Evolutionary conservation across 2,329 filamentous ascomycete genomes (phyloP), one percentile per base, ranked within the genome.

Genomic region (Kalmusia sp.): DNA sequence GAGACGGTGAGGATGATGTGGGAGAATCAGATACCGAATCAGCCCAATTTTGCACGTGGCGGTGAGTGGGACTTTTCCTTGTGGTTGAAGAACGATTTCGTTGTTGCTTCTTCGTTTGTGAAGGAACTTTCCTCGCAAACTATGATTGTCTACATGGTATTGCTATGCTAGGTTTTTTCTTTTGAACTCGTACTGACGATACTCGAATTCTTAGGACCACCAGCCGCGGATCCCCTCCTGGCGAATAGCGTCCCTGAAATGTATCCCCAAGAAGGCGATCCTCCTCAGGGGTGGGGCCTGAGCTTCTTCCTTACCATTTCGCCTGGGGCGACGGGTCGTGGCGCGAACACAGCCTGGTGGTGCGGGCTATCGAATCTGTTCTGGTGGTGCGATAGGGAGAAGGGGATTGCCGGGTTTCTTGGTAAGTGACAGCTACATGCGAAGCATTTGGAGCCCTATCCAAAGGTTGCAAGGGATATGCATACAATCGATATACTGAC

Each of bases 261-360:
- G 11, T 87, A 77, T 56, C 76, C 76, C 0, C 73, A 77, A 51
- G 61, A 65, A 30, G 75, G 76, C 17, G 74, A 81, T 54, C 79
- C 78, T 21, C 82, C 85, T 0, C 86, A 89, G 63, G 87, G 87
- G 9, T 89, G 85, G 85, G 85, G 86, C 0, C 71, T 89, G 27
- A 81, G 78, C 0, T 85, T 85, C 43, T 82, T 87, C 78, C 68
- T 86, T 11, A 82, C 71, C 1, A 63, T 72, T 17, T 64, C 61
- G 17, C 78, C 79, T 0, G 79, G 78, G 0, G 59, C 68, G 1
- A 84, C 84, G 2, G 84, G 85, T 0, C 76, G 85, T 7, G 82
- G 82, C 0, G 69, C 58, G 2, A 74, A 77, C 2, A 85, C 84
- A 0, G 80, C 62, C 0, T 79, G 76, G 63, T 88, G 86, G 86